phyloP scores from a whole-genome alignment of 2,329 filamentous ascomycete species.

The Diplocarpon rosae region DNA sequence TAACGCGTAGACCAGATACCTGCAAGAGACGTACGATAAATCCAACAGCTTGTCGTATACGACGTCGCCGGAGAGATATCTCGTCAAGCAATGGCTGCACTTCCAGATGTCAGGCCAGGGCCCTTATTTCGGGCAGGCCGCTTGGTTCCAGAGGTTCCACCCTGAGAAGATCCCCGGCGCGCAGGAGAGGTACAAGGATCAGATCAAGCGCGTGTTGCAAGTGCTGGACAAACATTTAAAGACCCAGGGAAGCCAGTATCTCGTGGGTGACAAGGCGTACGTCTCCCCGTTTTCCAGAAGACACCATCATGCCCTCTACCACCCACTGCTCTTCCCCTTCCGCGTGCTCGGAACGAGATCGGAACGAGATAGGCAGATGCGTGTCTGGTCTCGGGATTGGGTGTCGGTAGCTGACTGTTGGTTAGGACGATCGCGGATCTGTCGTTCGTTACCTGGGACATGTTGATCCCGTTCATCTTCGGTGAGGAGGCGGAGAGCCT shows the following conservation, averaged over 20 bases:
- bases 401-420: slow-evolving; percentile 19
- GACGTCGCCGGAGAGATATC: slow-evolving; percentile 24
- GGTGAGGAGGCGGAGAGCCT: slow-evolving; percentile 6
- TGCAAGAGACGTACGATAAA: slow-evolving; percentile 30
- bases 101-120: slow-evolving; percentile 27
- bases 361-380: too few species aligned
- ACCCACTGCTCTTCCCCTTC: too few species aligned
- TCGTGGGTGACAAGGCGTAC: too few species aligned
- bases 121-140: too few species aligned
- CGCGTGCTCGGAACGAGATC: too few species aligned
- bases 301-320: too few species aligned
- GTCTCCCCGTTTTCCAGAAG: too few species aligned
- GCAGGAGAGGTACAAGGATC: slow-evolving; percentile 33
- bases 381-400: slow-evolving; percentile 10
- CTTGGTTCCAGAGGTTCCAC: slow-evolving; percentile 23
- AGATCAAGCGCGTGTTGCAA: slow-evolving; percentile 27
- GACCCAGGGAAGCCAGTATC: background rate
- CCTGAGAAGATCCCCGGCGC: slow-evolving; percentile 26
- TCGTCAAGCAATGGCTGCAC: slow-evolving; percentile 29
- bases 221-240: slow-evolving; percentile 32
- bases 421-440: slow-evolving; percentile 31
- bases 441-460: slow-evolving; percentile 14
- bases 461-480: slow-evolving; percentile 8
- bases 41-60: slow-evolving; percentile 28
- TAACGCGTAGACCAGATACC: background rate